phyloP scores from a whole-genome alignment of 176 grass and related monocot genomes.

The Avena atlantica region DNA sequence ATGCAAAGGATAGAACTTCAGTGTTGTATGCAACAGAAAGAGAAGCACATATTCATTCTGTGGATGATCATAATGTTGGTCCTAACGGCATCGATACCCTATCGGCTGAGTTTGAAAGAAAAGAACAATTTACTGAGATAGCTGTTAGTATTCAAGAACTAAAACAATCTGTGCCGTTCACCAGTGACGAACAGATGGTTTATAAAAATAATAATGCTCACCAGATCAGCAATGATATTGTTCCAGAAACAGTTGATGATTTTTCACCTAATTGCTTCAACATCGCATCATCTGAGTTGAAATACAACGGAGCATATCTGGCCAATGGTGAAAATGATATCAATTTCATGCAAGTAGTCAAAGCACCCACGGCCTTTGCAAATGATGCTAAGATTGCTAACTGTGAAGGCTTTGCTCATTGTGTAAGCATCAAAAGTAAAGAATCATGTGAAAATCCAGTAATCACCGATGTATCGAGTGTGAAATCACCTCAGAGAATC shows the following conservation, averaged over 20 bases:
- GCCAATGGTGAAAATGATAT: constrained; percentile 21
- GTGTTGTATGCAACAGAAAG: not conserved
- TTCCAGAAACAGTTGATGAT: constrained; percentile 26
- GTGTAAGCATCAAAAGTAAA: not conserved
- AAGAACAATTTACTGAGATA: constrained; percentile 4
- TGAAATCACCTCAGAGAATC: constrained; percentile 24
- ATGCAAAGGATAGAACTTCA: not conserved
- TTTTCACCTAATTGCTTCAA: constrained; percentile 15
- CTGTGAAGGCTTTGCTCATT: constrained; percentile 19
- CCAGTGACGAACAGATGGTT: constrained; percentile 6
- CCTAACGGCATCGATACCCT: not conserved
- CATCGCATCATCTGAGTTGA: not conserved
- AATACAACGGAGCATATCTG: not conserved
- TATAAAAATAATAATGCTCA: constrained; percentile 10
- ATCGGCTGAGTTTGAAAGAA: constrained; percentile 31
- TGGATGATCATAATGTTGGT: not conserved
- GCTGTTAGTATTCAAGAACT: constrained; percentile 2
- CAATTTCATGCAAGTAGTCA: constrained; percentile 7
- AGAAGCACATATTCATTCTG: not conserved
- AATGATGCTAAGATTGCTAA: not conserved
- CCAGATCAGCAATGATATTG: not conserved
- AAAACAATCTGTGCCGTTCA: constrained; percentile 2
- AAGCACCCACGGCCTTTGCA: not conserved
- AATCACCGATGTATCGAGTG: not conserved
- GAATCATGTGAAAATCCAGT: constrained; percentile 4